Conservation (phyloP, 2,329 filamentous ascomycete species). For the Colletotrichum orchidophilum region DNA sequence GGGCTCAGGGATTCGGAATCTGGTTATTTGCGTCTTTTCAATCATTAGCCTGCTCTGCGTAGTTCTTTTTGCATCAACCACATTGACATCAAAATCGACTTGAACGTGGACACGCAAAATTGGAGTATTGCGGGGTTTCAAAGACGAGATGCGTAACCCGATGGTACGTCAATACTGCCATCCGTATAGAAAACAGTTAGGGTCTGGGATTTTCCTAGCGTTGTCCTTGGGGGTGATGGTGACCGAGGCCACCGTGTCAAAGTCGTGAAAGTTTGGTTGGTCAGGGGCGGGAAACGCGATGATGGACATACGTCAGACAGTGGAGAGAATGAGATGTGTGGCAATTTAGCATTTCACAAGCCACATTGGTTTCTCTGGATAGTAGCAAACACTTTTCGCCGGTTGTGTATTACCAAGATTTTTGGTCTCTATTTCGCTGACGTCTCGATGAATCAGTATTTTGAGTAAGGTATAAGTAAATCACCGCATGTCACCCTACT, state of each 20-base stretch:
- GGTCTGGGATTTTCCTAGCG: slow-evolving; percentile 5
- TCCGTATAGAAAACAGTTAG: no score
- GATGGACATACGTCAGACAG: background rate
- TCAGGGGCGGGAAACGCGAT: background rate
- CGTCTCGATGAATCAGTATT: background rate
- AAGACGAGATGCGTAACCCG: slow-evolving; percentile 1
- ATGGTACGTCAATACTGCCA: no score
- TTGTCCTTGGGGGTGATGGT: background rate
- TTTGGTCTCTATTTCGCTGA: background rate
- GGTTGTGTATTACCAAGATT: background rate
- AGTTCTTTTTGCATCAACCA: slow-evolving; percentile 13
- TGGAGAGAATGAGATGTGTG: background rate
- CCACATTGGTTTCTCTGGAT: background rate
- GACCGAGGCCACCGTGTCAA: slow-evolving; percentile 32
- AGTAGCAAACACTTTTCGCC: background rate
- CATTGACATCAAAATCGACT: background rate
- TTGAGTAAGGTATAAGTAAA: background rate
- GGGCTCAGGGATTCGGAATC: slow-evolving; percentile 19
- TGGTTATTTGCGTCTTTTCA: slow-evolving; percentile 26
- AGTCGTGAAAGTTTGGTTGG: background rate
- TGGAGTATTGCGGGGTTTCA: no score
- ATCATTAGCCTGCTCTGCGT: slow-evolving; percentile 28
- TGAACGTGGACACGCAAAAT: background rate
- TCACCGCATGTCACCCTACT: background rate
- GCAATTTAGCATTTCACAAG: slow-evolving; percentile 16